Conservation (phyloP, 805 yeast genomes). For the Candida peoriensis region DNA sequence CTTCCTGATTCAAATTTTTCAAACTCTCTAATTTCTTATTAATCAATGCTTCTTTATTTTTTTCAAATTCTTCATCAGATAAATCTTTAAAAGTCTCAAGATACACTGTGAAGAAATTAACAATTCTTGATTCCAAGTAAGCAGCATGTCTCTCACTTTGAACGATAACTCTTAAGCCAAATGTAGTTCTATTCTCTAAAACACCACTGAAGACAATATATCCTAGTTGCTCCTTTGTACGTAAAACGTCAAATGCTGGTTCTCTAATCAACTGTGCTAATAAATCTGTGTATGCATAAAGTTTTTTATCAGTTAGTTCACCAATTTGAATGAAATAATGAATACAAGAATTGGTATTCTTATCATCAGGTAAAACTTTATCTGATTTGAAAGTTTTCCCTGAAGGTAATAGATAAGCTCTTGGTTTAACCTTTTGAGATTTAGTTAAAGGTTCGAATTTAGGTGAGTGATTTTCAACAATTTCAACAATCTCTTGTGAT, state of each 20-base stretch:
- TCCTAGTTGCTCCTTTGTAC: conserved; percentile 94
- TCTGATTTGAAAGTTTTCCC: conserved; percentile 42
- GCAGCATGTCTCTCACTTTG: conserved; percentile 79
- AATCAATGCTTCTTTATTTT: conserved; percentile 64
- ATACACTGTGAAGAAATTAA: conserved; percentile 50
- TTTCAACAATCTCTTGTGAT: conserved; percentile 44
- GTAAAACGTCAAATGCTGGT: conserved; percentile 82
- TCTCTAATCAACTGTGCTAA: conserved; percentile 72
- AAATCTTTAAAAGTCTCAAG: conserved; percentile 43
- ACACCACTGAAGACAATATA: conserved; percentile 85
- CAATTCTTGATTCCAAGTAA: conserved; percentile 74
- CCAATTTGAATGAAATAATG: conserved; percentile 74
- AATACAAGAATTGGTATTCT: conserved; percentile 79
- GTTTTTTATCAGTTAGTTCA: conserved; percentile 35
- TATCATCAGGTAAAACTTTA: conserved; percentile 49
- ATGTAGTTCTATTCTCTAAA: conserved; percentile 61
- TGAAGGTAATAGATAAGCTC: conserved; percentile 38
- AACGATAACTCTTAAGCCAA: conserved; percentile 68
- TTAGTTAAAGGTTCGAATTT: conserved; percentile 34
- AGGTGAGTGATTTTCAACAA: conserved; percentile 35
- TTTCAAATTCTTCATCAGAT: conserved; percentile 58
- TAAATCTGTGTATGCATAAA: conserved; percentile 53
- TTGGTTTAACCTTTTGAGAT: conserved; percentile 38
- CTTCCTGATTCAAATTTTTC: conserved; percentile 78
- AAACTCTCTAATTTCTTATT: conserved; percentile 62